phyloP scores from a whole-genome alignment of 2,329 filamentous ascomycete genomes.

The Cladophialophora carrionii region DNA sequence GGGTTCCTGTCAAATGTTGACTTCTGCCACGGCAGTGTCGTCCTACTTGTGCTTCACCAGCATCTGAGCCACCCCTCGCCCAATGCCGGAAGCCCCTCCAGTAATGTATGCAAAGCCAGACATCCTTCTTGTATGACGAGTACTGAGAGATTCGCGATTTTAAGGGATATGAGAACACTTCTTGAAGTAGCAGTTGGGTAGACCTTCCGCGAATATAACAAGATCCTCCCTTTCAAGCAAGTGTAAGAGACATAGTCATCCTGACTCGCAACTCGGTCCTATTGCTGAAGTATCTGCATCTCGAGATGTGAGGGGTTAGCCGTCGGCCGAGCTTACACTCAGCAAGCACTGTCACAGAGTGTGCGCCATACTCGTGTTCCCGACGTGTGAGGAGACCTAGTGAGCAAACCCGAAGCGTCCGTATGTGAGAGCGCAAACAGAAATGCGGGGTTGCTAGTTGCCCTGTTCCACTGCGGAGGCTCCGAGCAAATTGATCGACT shows the following conservation, averaged over 20 bases:
- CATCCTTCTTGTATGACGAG: constrained; percentile 10
- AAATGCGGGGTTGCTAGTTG: background rate
- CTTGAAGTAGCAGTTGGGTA: background rate
- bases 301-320: background rate
- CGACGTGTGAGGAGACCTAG: background rate
- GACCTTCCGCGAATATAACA: background rate
- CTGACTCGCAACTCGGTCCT: background rate
- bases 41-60: constrained; percentile 37
- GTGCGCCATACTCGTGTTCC: background rate
- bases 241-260: background rate
- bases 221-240: background rate
- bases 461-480: background rate
- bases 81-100: constrained; percentile 41
- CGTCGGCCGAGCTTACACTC: background rate
- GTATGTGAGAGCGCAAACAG: background rate
- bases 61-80: constrained; percentile 38
- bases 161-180: background rate
- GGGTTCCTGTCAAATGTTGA: background rate
- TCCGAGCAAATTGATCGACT: background rate
- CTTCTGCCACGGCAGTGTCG: background rate
- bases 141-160: background rate
- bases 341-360: background rate
- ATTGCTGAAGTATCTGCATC: background rate
- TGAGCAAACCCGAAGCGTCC: background rate
- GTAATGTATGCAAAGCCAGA: constrained; percentile 38